A percentile compares a stretch with the other conserved stretches of the same genome.
Conservation (phyloP, 2,329 filamentous ascomycete species). For the Dactylonectria estremocensis region DNA sequence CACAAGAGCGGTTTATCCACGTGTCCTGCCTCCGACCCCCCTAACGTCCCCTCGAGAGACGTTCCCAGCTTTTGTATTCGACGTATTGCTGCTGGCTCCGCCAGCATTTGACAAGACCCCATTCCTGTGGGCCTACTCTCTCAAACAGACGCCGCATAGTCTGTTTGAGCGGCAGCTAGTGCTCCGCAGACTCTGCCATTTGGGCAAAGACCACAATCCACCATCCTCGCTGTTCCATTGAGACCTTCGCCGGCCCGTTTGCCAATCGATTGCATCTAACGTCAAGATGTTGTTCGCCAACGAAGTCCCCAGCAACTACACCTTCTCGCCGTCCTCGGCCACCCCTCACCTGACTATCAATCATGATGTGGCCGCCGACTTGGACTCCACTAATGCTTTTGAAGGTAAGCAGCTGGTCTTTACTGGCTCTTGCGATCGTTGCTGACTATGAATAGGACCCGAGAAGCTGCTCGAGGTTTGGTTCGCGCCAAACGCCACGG, state of each 20-base stretch:
- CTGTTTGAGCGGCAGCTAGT: slow-evolving; percentile 98
- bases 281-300: slow-evolving; percentile 79
- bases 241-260: slow-evolving; percentile 26
- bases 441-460: slow-evolving; percentile 71
- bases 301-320: slow-evolving; percentile 85
- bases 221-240: slow-evolving; percentile 10
- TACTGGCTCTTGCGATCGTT: neutral
- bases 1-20: slow-evolving; percentile 85
- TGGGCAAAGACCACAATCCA: slow-evolving; percentile 50
- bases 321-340: slow-evolving; percentile 84
- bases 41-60: slow-evolving; percentile 85
- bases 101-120: slow-evolving; percentile 80
- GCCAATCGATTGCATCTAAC: slow-evolving; percentile 36
- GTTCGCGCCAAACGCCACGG: slow-evolving; percentile 87
- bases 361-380: slow-evolving; percentile 90
- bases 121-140: slow-evolving; percentile 95
- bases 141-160: slow-evolving; percentile 93
- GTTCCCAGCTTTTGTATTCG: slow-evolving; percentile 61
- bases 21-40: slow-evolving; percentile 89
- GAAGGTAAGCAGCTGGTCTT: slow-evolving; percentile 73
- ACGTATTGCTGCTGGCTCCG: slow-evolving; percentile 85
- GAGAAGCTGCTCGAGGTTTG: slow-evolving; percentile 99
- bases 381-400: slow-evolving; percentile 96
- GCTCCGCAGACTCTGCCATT: slow-evolving; percentile 81
- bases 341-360: slow-evolving; percentile 97